Base-by-base conservation (phyloP, 2,329 filamentous ascomycete genomes). In the Fusarium marasasianum region DNA sequence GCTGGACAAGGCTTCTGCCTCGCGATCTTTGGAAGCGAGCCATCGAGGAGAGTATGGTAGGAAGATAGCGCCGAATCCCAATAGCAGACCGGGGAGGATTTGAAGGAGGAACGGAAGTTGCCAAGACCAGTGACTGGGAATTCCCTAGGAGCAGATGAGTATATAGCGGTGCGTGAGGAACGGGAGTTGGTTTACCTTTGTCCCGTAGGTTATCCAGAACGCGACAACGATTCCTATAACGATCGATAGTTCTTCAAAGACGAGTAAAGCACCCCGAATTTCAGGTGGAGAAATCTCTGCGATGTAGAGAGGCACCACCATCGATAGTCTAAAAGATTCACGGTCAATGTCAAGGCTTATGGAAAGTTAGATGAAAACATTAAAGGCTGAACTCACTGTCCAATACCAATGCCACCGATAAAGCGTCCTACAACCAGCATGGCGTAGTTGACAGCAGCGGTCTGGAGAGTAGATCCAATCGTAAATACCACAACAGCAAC, bases 241-340 rank as follows among this genome's bases (percentile, higher is more conserved):
- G 54, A 81, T 78, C 35, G 76, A 77, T 8, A 86, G 70, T 48
- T 82, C 79, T 60, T 86, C 84, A 6, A 84, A 80, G 1, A 84
- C 84, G 0, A 87, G 82, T 5, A 87, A 78, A 0, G 83, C 82
- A 10, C 86, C 86, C 9, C 86, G 85, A 7, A 87, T 82, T 37
- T 86, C 84, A 2, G 86, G 84, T 2, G 86, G 85, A 0, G 86
- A 84, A 13, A 87, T 83, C 71, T 87, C 86, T 47, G 84, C 82
- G 68, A 84, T 88, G 72, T 83, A 83, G 8, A 84, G 81, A 15
- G 82, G 85, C 47, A 84, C 79, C 24, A 81, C 76, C 80, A 80
- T 82, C 38, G 79, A 80, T 31, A 80, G 60, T 56, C 73, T 75
- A 20, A 15, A 1, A 6, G 15, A 37, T n/a, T 9, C 6, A 6